phyloP scores from a whole-genome alignment of 2,329 filamentous ascomycete genomes.

The Aspergillus sp. region DNA sequence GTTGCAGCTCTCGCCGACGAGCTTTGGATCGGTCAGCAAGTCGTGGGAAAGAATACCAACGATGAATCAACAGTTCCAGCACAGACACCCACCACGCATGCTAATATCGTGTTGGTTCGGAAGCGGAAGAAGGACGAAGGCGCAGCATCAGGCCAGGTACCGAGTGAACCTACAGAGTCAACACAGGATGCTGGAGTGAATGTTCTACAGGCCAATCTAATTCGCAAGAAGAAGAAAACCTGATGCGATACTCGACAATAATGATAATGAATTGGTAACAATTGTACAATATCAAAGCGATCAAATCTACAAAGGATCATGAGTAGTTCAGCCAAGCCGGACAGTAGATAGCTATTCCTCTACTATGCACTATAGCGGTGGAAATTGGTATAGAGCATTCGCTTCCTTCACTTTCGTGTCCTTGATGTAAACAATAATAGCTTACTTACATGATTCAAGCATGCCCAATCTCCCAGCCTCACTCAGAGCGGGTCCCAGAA shows the following conservation, averaged over 20 bases:
- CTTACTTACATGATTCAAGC: too few relatives aligned
- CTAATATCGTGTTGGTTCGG: conserved; percentile 33
- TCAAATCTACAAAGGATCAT: background rate
- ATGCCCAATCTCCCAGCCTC: background rate
- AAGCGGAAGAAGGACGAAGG: conserved; percentile 39
- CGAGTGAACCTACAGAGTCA: conserved; percentile 5
- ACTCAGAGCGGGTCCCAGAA: background rate
- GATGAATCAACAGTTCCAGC: conserved; percentile 15
- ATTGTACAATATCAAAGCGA: background rate
- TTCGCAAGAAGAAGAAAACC: conserved; percentile 44
- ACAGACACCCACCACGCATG: conserved; percentile 23
- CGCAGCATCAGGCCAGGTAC: conserved; percentile 7
- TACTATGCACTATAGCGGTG: too few relatives aligned
- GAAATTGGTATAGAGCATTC: too few relatives aligned
- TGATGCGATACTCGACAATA: conserved; percentile 10
- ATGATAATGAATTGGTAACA: conserved; percentile 3
- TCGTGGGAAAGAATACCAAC: conserved; percentile 31
- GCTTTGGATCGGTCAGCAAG: conserved; percentile 35
- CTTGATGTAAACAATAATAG: background rate
- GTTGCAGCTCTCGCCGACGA: conserved; percentile 40
- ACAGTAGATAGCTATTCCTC: background rate
- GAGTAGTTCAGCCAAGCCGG: background rate
- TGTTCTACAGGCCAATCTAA: conserved; percentile 37
- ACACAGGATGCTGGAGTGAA: conserved; percentile 30
- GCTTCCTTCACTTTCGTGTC: background rate